These are phyloP conservation scores for Inga laurina DNA, from an alignment of 306 rosid genomes.

Conservation along the genomic window DNA sequence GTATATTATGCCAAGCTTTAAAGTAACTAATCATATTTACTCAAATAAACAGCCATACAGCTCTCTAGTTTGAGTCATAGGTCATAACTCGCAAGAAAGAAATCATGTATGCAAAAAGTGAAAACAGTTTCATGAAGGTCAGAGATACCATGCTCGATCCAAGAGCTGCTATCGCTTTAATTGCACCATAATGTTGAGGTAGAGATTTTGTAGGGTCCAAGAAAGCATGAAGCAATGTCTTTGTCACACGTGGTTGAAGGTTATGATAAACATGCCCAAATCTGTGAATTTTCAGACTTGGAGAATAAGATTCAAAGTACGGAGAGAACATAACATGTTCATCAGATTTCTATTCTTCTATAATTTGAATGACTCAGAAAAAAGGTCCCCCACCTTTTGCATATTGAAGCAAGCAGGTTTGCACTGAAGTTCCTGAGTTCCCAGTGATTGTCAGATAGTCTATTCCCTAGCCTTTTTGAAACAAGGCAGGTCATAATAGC, in stretches of 20 bases:
- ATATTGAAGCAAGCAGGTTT: slow-evolving; percentile 73
- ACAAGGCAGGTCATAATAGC: slow-evolving; percentile 84
- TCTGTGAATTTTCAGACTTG: slow-evolving; percentile 48
- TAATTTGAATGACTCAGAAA: slow-evolving; percentile 8
- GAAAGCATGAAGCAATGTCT: slow-evolving; percentile 84
- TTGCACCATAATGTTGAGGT: slow-evolving; percentile 94
- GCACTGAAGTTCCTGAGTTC: slow-evolving; percentile 86
- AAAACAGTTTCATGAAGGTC: slow-evolving; percentile 27
- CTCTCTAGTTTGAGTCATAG: slow-evolving; percentile 24
- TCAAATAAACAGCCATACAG: slow-evolving; percentile 12
- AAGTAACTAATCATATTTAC: slow-evolving; percentile 12
- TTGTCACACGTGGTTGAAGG: slow-evolving; percentile 84
- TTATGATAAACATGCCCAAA: slow-evolving; percentile 85
- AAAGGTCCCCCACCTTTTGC: slow-evolving; percentile 72
- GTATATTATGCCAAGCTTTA: background rate
- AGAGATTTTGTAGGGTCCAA: slow-evolving; percentile 83
- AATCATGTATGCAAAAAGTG: background rate
- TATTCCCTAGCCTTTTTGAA: slow-evolving; percentile 79
- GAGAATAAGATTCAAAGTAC: slow-evolving; percentile 9
- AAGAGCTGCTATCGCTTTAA: slow-evolving; percentile 86
- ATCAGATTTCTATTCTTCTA: slow-evolving; percentile 9
- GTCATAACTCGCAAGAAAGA: background rate
- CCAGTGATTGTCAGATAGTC: slow-evolving; percentile 86
- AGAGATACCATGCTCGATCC: slow-evolving; percentile 77
- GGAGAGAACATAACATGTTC: background rate